Percentiles rank a stretch among this genome's conserved stretches.
Conservation (phyloP, 371 early-diverging fungal species). For the Apophysomyces variabilis region DNA sequence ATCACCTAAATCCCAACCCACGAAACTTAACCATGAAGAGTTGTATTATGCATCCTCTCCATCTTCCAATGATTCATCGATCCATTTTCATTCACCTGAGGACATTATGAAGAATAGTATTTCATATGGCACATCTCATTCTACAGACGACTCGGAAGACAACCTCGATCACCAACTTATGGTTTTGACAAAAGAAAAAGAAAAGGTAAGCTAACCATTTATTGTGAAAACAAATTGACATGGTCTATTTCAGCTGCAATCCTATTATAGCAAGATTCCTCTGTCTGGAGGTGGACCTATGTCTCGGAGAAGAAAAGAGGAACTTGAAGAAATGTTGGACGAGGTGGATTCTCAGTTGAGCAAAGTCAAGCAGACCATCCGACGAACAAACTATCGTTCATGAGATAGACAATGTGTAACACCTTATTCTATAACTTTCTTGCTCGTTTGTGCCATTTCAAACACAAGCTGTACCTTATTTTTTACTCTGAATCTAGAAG, state of each 20-base stretch:
- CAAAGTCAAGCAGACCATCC: conserved; percentile 29
- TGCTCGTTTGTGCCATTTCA: too few species aligned
- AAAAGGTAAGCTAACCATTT: conserved; percentile 1
- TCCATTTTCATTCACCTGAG: not conserved
- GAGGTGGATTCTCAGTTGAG: conserved; percentile 45
- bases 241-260: conserved; percentile 36
- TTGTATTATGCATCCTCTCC: conserved; percentile 7
- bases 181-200: conserved; percentile 15
- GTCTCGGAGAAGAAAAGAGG: conserved; percentile 57
- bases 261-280: conserved; percentile 61
- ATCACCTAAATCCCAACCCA: not conserved
- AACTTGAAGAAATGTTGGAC: conserved; percentile 57
- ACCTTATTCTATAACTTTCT: too few species aligned
- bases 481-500: not conserved
- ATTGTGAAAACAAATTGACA: not conserved
- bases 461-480: too few species aligned
- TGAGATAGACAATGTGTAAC: not conserved
- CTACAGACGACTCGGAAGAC: conserved; percentile 6
- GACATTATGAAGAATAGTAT: conserved; percentile 7
- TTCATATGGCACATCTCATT: conserved; percentile 4
- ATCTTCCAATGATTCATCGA: conserved; percentile 3
- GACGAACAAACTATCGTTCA: conserved; percentile 8
- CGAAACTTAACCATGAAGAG: not conserved
- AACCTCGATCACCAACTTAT: conserved; percentile 14
- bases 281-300: conserved; percentile 59